These are phyloP conservation scores for Aethionema arabicum DNA, from an alignment of 345 rosid species.

Conservation along the genomic window DNA sequence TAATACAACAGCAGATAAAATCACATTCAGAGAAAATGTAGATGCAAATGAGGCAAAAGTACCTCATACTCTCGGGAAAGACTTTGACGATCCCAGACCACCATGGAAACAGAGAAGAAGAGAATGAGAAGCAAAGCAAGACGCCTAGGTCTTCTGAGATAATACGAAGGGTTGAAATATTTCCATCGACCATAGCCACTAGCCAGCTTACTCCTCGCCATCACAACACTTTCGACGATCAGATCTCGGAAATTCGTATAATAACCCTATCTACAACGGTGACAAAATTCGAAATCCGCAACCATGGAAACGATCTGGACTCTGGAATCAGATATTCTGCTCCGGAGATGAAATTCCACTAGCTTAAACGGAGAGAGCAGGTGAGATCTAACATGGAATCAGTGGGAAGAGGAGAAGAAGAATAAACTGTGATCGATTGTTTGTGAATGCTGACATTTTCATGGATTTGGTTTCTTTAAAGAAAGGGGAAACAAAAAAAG, in stretches of 20 bases:
- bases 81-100: slow-evolving; percentile 92
- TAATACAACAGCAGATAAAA: background rate
- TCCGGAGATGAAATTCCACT: slow-evolving; percentile 8
- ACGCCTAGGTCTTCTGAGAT: slow-evolving; percentile 69
- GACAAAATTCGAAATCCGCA: background rate
- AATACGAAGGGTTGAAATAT: slow-evolving; percentile 69
- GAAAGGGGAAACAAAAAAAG: too few species aligned
- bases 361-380: too few species aligned
- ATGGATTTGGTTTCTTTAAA: too few species aligned
- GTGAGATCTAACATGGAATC: too few species aligned
- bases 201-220: slow-evolving; percentile 35
- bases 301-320: background rate
- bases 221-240: background rate
- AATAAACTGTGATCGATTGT: too few species aligned
- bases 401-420: too few species aligned
- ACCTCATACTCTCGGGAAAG: slow-evolving; percentile 75
- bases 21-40: background rate
- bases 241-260: slow-evolving; percentile 18
- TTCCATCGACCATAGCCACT: slow-evolving; percentile 42
- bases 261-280: too few species aligned
- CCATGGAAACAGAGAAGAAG: slow-evolving; percentile 53
- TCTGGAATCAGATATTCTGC: too few species aligned
- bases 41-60: background rate
- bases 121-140: slow-evolving; percentile 62
- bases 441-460: too few species aligned